Evolutionary conservation across 2,329 filamentous ascomycete genomes (phyloP).

Genomic region (Aureobasidium melanogenum): DNA sequence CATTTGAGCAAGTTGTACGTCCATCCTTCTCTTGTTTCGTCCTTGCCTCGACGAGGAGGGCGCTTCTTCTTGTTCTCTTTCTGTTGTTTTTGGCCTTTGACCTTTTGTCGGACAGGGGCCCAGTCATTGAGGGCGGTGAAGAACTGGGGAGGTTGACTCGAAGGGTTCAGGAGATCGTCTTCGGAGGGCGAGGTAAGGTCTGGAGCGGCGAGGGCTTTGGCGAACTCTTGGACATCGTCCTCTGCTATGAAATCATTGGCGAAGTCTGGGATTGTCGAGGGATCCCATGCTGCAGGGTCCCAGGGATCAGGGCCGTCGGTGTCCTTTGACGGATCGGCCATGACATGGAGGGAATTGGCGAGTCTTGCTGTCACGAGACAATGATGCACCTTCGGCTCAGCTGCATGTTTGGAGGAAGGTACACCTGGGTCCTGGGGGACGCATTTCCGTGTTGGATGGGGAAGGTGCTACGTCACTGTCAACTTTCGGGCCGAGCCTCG

Average conservation of each 20-base stretch:
- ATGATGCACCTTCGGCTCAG: background rate
- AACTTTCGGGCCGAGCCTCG: background rate
- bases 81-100: conserved; percentile 39
- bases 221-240: conserved; percentile 68
- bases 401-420: background rate
- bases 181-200: conserved; percentile 57
- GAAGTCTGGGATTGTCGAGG: conserved; percentile 64
- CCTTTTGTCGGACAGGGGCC: conserved; percentile 73
- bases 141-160: conserved; percentile 44
- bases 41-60: conserved; percentile 48
- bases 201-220: conserved; percentile 70
- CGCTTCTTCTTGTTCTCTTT: conserved; percentile 28
- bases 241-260: conserved; percentile 67
- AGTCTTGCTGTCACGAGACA: background rate
- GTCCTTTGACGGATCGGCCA: conserved; percentile 36
- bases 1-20: conserved; percentile 85
- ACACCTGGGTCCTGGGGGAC: background rate
- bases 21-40: conserved; percentile 91
- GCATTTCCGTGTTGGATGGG: background rate
- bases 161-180: conserved; percentile 41
- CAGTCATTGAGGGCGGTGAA: conserved; percentile 93
- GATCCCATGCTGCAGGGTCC: conserved; percentile 57
- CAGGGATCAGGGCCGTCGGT: conserved; percentile 52
- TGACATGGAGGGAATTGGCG: conserved; percentile 14
- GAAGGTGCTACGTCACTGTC: conserved; percentile 1